phyloP scores from a whole-genome alignment of 78 protist genomes.

The Dictyostelium brefeldianum region DNA sequence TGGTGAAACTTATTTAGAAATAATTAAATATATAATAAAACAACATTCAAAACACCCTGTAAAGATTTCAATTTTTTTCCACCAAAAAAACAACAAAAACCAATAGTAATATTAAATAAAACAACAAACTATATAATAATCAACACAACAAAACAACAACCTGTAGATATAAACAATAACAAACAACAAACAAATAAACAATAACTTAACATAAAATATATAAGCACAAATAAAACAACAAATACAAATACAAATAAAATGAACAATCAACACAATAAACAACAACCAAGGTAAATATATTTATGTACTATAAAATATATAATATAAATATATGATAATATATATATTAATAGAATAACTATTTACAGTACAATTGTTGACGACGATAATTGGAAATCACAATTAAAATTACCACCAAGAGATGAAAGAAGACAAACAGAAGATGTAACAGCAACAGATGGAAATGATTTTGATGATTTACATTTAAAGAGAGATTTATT shows the following conservation, averaged over 20 bases:
- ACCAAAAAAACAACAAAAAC: neutral
- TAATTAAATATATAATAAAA: too few relatives aligned
- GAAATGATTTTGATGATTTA: slow-evolving; percentile 96
- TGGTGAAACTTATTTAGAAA: too few relatives aligned
- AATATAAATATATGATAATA: neutral
- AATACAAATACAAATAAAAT: neutral
- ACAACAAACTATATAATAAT: neutral
- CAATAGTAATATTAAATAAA: neutral
- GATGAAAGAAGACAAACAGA: slow-evolving; percentile 87
- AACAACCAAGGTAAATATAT: slow-evolving; percentile 8
- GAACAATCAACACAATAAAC: slow-evolving; percentile 6
- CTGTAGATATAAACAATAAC: neutral
- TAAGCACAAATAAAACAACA: neutral
- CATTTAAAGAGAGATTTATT: slow-evolving; percentile 96
- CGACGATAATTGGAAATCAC: slow-evolving; percentile 83
- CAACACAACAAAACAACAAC: neutral
- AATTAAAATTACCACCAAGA: slow-evolving; percentile 74
- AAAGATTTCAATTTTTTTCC: too few relatives aligned
- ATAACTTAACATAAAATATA: neutral
- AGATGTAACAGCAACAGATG: slow-evolving; percentile 97
- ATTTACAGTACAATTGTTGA: slow-evolving; percentile 60
- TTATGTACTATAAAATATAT: neutral
- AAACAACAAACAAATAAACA: neutral
- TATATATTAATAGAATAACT: neutral
- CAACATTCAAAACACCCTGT: too few relatives aligned